Evolutionary conservation across 495 filamentous ascomycete species (phyloP).

Genomic region (Pyrenopolyporus hunteri): DNA sequence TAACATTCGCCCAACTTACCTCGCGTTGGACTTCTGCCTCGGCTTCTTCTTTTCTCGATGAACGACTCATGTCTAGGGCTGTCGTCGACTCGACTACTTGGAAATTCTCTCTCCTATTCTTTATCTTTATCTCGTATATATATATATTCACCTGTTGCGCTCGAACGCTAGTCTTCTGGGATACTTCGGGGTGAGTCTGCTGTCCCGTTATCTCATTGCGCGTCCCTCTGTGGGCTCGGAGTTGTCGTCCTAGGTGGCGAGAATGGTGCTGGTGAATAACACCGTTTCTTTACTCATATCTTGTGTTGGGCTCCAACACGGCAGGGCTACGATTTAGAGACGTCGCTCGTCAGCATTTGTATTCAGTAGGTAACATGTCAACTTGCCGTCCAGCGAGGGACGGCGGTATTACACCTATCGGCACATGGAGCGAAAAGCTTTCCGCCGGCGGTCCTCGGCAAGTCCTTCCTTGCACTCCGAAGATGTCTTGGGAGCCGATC

Average conservation of each 20-base stretch:
- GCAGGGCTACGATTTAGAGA: conserved; percentile 22
- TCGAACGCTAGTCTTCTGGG: conserved; percentile 4
- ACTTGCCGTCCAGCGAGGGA: conserved; percentile 26
- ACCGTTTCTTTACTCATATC: conserved; percentile 27
- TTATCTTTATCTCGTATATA: no score
- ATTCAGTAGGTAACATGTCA: conserved; percentile 22
- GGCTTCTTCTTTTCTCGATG: conserved; percentile 17
- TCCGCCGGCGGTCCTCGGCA: conserved; percentile 32
- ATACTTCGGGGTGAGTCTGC: conserved; percentile 16
- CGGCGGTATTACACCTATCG: conserved; percentile 30
- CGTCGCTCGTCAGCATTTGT: conserved; percentile 20
- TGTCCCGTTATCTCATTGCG: conserved; percentile 29
- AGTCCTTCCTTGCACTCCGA: conserved; percentile 24
- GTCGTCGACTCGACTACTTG: not conserved
- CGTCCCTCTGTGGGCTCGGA: conserved; percentile 12
- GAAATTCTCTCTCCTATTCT: not conserved
- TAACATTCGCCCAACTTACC: conserved; percentile 10
- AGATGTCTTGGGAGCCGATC: conserved; percentile 35
- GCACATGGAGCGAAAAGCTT: conserved; percentile 22
- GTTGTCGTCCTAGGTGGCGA: conserved; percentile 27
- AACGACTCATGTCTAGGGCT: conserved; percentile 18
- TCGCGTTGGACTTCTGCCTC: conserved; percentile 7
- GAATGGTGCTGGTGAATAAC: conserved; percentile 31
- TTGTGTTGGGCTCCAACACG: conserved; percentile 29
- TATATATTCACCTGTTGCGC: conserved; percentile 10